Evolutionary conservation across 805 yeast genomes (phyloP), one percentile per base, ranked within the genome.

Genomic region (Lachancea lanzarotensis): DNA sequence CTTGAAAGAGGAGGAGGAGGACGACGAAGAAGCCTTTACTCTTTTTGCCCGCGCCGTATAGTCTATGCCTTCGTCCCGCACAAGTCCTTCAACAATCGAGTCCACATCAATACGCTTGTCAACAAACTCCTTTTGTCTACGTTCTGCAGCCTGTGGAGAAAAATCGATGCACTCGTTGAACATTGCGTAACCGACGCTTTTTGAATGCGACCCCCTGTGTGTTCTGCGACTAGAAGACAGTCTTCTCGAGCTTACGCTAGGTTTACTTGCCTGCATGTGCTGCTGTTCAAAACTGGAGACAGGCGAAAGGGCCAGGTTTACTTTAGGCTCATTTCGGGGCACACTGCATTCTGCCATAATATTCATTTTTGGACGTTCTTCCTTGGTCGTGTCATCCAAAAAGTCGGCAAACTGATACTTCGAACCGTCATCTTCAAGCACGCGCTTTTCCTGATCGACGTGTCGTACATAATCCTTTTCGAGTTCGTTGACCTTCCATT

Each of bases 331-430:
- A 15, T 30, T 30, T 12, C n/a, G 17, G 19, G 33, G 16, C 12
- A 30, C n/a, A 6, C 16, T 30, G 16, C 47, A 39, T 11, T 33
- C 35, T 15, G 49, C 49, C 57, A 57, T 59, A 15, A 59, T 56
- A n/a, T 52, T 46, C 2, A 50, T 45, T 34, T 55, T 60, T 18
- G 40, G 38, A 20, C 45, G 47, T 38, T 51, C 53, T 11, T 57
- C 58, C 9, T 38, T 26, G 22, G 50, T 47, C 5, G 53, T 47
- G 35, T 53, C 63, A 12, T 45, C 39, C 15, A 58, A 19, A 46
- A 54, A 60, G 37, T 62, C 65, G 9, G 47, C 40, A n/a, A 53
- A 46, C 8, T 52, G 49, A 38, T 57, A 57, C 34, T 52, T 50
- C 11, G 41, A 18, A 4, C n/a, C 18, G 11, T 32, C 35, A 9